Evolutionary conservation across 2,329 filamentous ascomycete genomes (phyloP), one percentile per base, ranked within the genome.

Genomic region (Ciborinia camelliae): DNA sequence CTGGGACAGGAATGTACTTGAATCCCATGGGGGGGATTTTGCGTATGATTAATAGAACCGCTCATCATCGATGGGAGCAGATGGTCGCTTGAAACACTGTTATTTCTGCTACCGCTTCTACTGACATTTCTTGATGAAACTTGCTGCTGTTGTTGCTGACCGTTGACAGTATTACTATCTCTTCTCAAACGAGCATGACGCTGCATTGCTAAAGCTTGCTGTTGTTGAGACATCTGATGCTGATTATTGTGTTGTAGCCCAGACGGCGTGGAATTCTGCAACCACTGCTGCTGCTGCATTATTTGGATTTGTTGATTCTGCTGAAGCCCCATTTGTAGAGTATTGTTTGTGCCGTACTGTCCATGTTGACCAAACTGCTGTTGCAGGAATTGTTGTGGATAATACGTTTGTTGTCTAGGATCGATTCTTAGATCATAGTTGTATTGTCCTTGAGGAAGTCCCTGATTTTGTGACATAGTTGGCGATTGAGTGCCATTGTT

Each of bases 301-400:
- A 53, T 32, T 50, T 59, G 66, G 35, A n/a, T 43, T 39, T 64
- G 62, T 47, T 69, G 68, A 3, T 28, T 15, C 15, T 57, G 61
- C n/a, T 63, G 52, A 48, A 52, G 15, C 62, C 48, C 43, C 65
- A 54, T 30, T 63, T 65, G 62, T 30, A 58, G 52, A 41, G 52
- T 18, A 48, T 20, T 39, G 9, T 48, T 30, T 30, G 52, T 20
- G 18, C 32, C 18, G 18, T 57, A 45, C 41, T 48, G 61, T 30
- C 28, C 55, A 26, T 32, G 55, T 23, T 26, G 28, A 35, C 30
- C n/a, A 18, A 23, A 15, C 14, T 47, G 45, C 23, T 68, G 23
- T 15, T 69, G 66, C 47, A 65, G 66, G 32, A 65, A 67, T 30
- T 67, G 65, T 14, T 43, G 37, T 59, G 66, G 68, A 41, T 66